Evolutionary conservation across 1,284 basidiomycete genomes (phyloP), one percentile per base, ranked within the genome.

Genomic region (Heterobasidion parviporum): DNA sequence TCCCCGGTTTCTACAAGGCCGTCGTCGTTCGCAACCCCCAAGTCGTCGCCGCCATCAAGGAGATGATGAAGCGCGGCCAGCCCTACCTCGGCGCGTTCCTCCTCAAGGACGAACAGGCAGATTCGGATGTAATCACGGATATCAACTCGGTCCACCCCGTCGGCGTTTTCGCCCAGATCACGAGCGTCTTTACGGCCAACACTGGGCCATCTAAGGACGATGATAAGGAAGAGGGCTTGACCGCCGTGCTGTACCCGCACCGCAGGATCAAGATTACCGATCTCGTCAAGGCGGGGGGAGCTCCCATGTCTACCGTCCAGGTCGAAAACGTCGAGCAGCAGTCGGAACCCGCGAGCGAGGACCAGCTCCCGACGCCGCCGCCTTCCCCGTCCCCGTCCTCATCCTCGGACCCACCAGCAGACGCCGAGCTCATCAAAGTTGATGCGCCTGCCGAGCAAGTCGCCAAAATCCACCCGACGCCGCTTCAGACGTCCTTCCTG

Each of bases 71-170:
- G 66, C 91, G 94, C 53, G 95, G 96, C 2, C 96, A 98, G 71
- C 95, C 95, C 0, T 99, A 99, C 72, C 84, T 99, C 59, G 96
- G 97, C 57, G 97, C 96, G 26, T 99, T 99, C 78, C 73, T 99
- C 46, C 85, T 98, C 65, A 98, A 98, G 76, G 94, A 98, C 69
- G 92, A 94, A 62, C 85, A 94, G 62, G 81, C 87, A 56, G 96
- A 99, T 71, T 89, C 88, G 64, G 97, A 99, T 70, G 83, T 96
- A 57, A 97, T 98, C 65, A 90, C 89, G 59, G 88, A 90, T 65
- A 72, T 93, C 53, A 82, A 91, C 71, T 86, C 92, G 59, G 94
- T 99, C 2, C 92, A 98, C 72, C 82, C 84, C 3, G 93, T 98
- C 55, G 97, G 97, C 59, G 94, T 99, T 8, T 98, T 99, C 68